A percentile compares a stretch with the other conserved stretches of the same genome.
Conservation (phyloP, 805 yeast genomes). For the Kurtzmaniella fragi region DNA sequence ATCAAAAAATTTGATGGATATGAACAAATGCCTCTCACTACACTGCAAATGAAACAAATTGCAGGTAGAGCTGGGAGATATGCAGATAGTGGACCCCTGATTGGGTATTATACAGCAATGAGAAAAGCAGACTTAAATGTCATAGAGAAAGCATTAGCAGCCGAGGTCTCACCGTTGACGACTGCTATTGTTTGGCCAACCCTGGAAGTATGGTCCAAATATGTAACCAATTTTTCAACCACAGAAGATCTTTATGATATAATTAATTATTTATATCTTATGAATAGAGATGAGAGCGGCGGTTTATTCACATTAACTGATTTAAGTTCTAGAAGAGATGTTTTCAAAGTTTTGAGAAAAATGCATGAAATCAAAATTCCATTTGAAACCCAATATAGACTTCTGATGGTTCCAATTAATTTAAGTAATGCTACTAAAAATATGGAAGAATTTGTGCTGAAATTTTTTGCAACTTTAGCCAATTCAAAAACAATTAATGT, state of each 20-base stretch:
- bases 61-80: conserved; percentile 96
- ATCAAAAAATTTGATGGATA: conserved; percentile 68
- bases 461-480: conserved; percentile 49
- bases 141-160: conserved; percentile 43
- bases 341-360: conserved; percentile 42
- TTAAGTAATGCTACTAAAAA: conserved; percentile 25
- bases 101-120: conserved; percentile 53
- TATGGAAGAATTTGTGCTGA: conserved; percentile 39
- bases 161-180: conserved; percentile 46
- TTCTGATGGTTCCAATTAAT: conserved; percentile 60
- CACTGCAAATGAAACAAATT: conserved; percentile 80
- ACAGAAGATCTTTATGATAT: conserved; percentile 29
- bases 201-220: conserved; percentile 59
- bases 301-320: conserved; percentile 31
- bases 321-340: conserved; percentile 28
- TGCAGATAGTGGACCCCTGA: conserved; percentile 32
- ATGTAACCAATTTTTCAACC: conserved; percentile 55
- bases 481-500: conserved; percentile 49
- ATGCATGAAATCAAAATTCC: conserved; percentile 22
- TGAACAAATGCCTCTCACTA: conserved; percentile 40
- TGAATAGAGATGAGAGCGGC: conserved; percentile 9
- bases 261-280: conserved; percentile 18
- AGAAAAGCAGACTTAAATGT: conserved; percentile 36
- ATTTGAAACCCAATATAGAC: conserved; percentile 51
- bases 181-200: conserved; percentile 82